phyloP scores from a whole-genome alignment of 2,329 filamentous ascomycete species.

The Talaromyces pinophilus region DNA sequence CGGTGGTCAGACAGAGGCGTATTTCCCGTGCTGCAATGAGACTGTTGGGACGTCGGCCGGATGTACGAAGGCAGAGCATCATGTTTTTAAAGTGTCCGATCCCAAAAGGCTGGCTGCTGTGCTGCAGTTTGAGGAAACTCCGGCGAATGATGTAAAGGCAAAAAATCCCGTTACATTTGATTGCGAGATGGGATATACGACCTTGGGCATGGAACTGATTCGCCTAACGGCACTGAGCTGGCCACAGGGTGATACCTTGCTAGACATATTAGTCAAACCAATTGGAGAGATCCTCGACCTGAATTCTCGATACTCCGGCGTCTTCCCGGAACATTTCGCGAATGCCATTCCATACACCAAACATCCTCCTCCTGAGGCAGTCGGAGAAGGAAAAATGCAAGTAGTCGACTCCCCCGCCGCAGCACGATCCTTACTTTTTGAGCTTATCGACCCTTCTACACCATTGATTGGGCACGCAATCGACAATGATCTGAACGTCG shows the following conservation, averaged over 20 bases:
- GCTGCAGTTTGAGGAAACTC: constrained; percentile 79
- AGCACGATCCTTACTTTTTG: constrained; percentile 77
- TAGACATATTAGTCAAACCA: constrained; percentile 84
- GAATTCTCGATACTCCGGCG: constrained; percentile 89
- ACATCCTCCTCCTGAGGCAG: constrained; percentile 23
- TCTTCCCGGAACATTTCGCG: constrained; percentile 74
- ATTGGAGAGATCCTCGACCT: constrained; percentile 83
- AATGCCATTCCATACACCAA: constrained; percentile 61
- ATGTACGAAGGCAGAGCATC: constrained; percentile 69
- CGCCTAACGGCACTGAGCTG: constrained; percentile 86
- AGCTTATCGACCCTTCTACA: constrained; percentile 71
- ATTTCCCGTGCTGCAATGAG: constrained; percentile 78
- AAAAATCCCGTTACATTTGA: constrained; percentile 73
- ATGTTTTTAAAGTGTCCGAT: constrained; percentile 85
- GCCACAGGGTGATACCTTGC: constrained; percentile 71
- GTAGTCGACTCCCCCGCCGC: constrained; percentile 74
- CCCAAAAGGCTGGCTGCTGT: constrained; percentile 73
- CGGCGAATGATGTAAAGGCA: constrained; percentile 38
- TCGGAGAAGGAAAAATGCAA: constrained; percentile 51
- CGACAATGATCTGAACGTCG: constrained; percentile 89
- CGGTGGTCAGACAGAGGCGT: constrained; percentile 56
- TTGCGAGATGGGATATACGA: constrained; percentile 97
- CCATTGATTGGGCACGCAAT: constrained; percentile 89
- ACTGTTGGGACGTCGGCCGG: constrained; percentile 70
- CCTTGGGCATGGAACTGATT: constrained; percentile 81